Base-by-base conservation (phyloP, 2,329 filamentous ascomycete genomes). In the Paraphaeosphaeria minitans region DNA sequence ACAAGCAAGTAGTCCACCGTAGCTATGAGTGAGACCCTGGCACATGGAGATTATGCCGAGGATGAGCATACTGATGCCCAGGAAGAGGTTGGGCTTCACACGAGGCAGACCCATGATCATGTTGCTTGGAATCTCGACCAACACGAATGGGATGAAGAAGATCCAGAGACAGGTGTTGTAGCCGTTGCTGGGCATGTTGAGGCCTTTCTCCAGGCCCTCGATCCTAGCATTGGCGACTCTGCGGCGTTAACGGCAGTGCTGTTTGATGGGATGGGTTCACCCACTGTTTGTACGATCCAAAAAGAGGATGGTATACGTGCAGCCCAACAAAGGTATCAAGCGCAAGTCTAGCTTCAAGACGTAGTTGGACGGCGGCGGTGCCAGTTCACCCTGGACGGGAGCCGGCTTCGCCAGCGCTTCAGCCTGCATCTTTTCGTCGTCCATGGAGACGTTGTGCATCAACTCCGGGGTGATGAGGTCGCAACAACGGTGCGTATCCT, bases 111-210 rank as follows among this genome's bases (percentile, higher is more conserved):
- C 94, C 66, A 96, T 86, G 39, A 96, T 78, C 57, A 93, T 80
- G 74, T 96, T 95, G 64, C 90, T 91, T 29, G 92, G 71, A 0
- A 87, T 85, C 72, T 94, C 91, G 63, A 92, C 92, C 45, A 93
- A 75, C 5, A 91, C 85, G 72, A 96, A 96, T 0, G 90, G 92
- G 52, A 95, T 83, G 79, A 94, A 96, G 79, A 96, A 96, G 66
- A 96, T 89, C 58, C 89, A 91, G 19, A 96, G 81, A 0, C 88
- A 85, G 22, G 85, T 83, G 73, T 93, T 93, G 79, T 92, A 96
- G 69, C 89, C 81, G 16, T 81, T 77, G 1, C 83, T 81, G 1
- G 82, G 82, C 81, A 94, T 85, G 29, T 84, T 69, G 14, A 94
- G 78, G 56, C 89, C 86, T 13, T 81, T 74, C 55, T 82, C 74